These are phyloP conservation scores for Apophysomyces ossiformis DNA, from an alignment of 371 early-diverging fungal species.

Conservation along the genomic window DNA sequence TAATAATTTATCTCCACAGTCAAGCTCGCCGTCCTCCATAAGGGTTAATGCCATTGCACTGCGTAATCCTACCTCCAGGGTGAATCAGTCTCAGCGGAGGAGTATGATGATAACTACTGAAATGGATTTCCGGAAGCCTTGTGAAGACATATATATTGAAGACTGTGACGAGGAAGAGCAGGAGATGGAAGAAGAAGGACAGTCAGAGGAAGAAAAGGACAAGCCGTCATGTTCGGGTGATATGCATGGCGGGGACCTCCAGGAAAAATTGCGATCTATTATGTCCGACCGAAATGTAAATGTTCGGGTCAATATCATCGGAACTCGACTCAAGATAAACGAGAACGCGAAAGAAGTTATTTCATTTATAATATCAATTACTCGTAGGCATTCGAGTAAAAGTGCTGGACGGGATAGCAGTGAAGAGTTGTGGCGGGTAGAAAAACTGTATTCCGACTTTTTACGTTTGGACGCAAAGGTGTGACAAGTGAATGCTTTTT, in stretches of 20 bases:
- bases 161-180: too few species aligned
- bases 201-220: background rate
- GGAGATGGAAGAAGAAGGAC: background rate
- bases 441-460: slow-evolving; percentile 86
- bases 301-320: background rate
- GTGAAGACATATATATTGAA: too few species aligned
- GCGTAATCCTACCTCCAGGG: too few species aligned
- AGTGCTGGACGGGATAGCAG: slow-evolving; percentile 15
- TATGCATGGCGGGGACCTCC: background rate
- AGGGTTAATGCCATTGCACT: background rate
- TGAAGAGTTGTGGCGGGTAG: slow-evolving; percentile 78
- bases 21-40: background rate
- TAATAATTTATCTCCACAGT: background rate
- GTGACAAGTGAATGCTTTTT: slow-evolving; percentile 4
- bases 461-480: slow-evolving; percentile 75
- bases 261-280: background rate
- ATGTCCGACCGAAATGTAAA: background rate
- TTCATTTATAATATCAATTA: slow-evolving; percentile 55
- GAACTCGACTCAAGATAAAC: slow-evolving; percentile 55
- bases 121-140: too few species aligned
- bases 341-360: slow-evolving; percentile 73
- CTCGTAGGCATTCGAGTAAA: slow-evolving; percentile 12
- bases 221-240: background rate
- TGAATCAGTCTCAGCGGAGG: too few species aligned
- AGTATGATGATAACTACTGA: too few species aligned